Base-by-base conservation (phyloP, 495 filamentous ascomycete species). In the Xylaria longipes region DNA sequence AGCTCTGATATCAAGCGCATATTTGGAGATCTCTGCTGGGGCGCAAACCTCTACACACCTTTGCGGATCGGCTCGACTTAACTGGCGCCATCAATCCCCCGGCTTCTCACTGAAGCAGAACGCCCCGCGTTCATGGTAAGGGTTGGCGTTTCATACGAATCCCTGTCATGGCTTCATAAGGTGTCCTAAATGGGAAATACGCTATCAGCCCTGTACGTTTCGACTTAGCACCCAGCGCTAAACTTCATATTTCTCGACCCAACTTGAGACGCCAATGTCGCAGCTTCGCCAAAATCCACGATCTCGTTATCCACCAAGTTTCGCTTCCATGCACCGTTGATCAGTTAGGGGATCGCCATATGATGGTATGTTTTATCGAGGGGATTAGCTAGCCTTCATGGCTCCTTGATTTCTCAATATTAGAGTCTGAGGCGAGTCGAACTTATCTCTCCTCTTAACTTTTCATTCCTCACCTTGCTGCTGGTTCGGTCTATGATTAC, bases 391-490 rank as follows among this genome's bases (percentile, higher is more conserved):
- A 8, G 27, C 31, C 12, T 50, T 63, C 62, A 48, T 69, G 15
- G 27, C 7, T 37, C 9, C n/a, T 25, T 25, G 37, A 31, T 41
- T 67, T 35, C 33, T 43, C 65, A 1, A 56, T 41, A 11, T 39
- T 54, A 63, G 37, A 45, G 15, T 31, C 41, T 9, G 25, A 33
- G 62, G 9, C 31, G 46, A 66, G 15, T 33, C n/a, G 8, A 25
- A 56, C 20, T 20, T 57, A 39, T 41, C 20, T 12, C 14, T 39
- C 45, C 45, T 61, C 68, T 71, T 74, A 25, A 50, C 7, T 39
- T 63, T 74, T 72, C 56, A 70, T 25, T 72, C 68, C 73, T 58
- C 67, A 74, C 68, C 35, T 73, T 67, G 67, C 73, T 72, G 74
- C 74, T 78, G 66, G 45, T 71, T 72, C 64, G 58, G 74, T 74